Conservation (phyloP, 352 stramenopile species). For the Plasmopara viticola region DNA sequence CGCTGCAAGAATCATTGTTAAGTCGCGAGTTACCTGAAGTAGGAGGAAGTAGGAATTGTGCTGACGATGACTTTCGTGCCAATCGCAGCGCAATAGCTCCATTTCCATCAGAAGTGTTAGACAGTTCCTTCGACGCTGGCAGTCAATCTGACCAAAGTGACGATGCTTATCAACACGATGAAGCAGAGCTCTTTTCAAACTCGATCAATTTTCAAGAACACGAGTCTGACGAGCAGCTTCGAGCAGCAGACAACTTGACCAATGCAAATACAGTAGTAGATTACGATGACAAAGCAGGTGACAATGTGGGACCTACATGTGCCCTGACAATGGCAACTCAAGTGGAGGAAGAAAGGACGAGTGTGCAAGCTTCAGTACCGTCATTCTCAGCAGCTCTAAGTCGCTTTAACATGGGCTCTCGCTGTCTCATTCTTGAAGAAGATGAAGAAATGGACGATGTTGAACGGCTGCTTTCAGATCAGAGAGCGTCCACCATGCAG, state of each 20-base stretch:
- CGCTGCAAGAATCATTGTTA: slow-evolving; percentile 2
- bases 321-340: slow-evolving; percentile 1
- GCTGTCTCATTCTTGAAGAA: slow-evolving; percentile 18
- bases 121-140: slow-evolving; percentile 16
- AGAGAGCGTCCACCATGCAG: slow-evolving; percentile 11
- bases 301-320: neutral
- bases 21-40: neutral
- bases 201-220: slow-evolving; percentile 6
- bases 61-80: slow-evolving; percentile 3
- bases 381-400: slow-evolving; percentile 4
- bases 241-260: slow-evolving; percentile 8
- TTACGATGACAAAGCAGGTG: neutral
- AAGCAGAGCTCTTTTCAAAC: slow-evolving; percentile 1
- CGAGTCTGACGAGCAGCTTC: slow-evolving; percentile 19
- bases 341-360: slow-evolving; percentile 18
- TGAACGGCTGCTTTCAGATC: slow-evolving; percentile 17
- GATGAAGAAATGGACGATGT: slow-evolving; percentile 33
- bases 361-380: neutral
- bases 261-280: neutral
- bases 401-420: slow-evolving; percentile 9
- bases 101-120: neutral
- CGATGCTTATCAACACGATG: neutral
- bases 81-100: neutral
- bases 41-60: neutral
- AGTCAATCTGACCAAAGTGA: slow-evolving; percentile 6